Conservation (phyloP, 2,329 filamentous ascomycete species). For the Apiospora kogelbergensis region DNA sequence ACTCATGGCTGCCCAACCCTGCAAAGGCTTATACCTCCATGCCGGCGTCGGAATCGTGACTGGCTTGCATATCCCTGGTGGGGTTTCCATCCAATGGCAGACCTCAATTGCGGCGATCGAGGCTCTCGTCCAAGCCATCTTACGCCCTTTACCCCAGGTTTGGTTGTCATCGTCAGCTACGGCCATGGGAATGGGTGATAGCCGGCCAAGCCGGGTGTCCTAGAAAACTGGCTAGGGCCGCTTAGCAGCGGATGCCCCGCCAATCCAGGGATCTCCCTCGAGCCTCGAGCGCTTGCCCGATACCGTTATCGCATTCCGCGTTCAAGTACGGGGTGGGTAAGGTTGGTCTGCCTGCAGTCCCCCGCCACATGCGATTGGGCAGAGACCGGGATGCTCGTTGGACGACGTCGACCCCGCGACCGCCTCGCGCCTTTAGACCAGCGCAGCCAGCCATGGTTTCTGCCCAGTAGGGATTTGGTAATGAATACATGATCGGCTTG, state of each 20-base stretch:
- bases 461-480: background rate
- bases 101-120: background rate
- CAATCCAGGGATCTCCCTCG: background rate
- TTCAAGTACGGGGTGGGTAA: background rate
- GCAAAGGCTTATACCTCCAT: background rate
- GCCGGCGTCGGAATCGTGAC: background rate
- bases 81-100: background rate
- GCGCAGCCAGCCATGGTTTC: background rate
- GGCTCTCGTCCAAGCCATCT: background rate
- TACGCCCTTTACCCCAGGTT: conserved; percentile 1
- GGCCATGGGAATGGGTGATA: background rate
- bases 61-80: background rate
- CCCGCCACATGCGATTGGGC: too few species aligned
- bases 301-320: background rate
- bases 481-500: background rate
- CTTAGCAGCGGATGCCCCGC: conserved; percentile 2
- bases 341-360: too few species aligned
- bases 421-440: background rate
- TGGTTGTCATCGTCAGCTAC: background rate
- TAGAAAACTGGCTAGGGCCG: background rate
- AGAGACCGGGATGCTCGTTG: background rate
- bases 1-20: background rate
- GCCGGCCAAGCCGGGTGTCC: background rate
- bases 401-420: background rate
- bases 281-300: background rate